Evolutionary conservation across 306 rosid species (phyloP).

Genomic region (Vigna mungo): DNA sequence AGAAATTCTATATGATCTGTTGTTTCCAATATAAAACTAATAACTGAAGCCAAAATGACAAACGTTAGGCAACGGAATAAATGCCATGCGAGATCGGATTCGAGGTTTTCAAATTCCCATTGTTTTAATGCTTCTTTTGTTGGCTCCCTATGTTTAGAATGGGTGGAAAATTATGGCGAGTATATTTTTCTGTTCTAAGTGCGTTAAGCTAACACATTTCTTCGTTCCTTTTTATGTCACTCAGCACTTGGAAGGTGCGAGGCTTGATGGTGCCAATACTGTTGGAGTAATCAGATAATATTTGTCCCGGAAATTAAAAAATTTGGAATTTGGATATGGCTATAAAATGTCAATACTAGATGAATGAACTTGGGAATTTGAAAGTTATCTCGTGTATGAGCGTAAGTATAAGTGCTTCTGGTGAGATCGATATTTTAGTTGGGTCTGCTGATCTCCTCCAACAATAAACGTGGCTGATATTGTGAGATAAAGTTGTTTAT

Average conservation of each 20-base stretch:
- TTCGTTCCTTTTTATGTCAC: slow-evolving; percentile 12
- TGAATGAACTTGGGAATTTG: slow-evolving; percentile 27
- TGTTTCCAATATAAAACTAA: slow-evolving; percentile 2
- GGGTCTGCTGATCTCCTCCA: slow-evolving; percentile 30
- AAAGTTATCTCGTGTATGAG: slow-evolving; percentile 2
- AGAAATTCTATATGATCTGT: not conserved
- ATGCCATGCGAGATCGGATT: slow-evolving; percentile 3
- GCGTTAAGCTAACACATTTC: not conserved
- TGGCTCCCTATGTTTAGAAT: not conserved
- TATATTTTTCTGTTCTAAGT: slow-evolving; percentile 20
- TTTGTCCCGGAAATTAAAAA: slow-evolving; percentile 12
- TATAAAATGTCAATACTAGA: slow-evolving; percentile 32
- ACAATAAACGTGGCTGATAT: not conserved
- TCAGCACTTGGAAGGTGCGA: slow-evolving; percentile 92
- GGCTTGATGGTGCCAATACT: slow-evolving; percentile 92
- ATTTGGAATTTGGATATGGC: slow-evolving; percentile 27
- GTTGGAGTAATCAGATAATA: slow-evolving; percentile 77
- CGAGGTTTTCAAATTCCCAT: slow-evolving; percentile 1
- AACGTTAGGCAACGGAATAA: slow-evolving; percentile 5
- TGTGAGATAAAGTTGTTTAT: slow-evolving; percentile 32
- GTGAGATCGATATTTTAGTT: not conserved
- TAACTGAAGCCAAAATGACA: not conserved
- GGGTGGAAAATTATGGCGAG: not conserved
- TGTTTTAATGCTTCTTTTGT: not conserved
- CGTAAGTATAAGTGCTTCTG: slow-evolving; percentile 13